These are phyloP conservation scores for Aaosphaeria pasadenensis DNA, from an alignment of 2,329 filamentous ascomycete species.

Conservation along the genomic window DNA sequence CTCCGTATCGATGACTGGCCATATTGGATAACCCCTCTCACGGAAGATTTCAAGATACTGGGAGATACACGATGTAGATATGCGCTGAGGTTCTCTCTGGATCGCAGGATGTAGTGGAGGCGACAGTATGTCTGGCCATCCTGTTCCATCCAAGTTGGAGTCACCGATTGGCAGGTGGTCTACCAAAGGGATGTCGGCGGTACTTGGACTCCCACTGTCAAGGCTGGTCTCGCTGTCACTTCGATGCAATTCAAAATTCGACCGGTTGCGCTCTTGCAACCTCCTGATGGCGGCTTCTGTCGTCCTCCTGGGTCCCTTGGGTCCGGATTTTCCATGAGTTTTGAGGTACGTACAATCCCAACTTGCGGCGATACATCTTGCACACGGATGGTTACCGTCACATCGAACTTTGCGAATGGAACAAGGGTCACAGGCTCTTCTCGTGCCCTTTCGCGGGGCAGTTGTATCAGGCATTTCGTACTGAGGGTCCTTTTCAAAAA, in stretches of 20 bases:
- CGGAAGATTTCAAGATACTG: conserved; percentile 33
- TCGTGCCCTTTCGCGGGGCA: conserved; percentile 33
- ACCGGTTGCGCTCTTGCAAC: conserved; percentile 28
- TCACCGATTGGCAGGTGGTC: conserved; percentile 19
- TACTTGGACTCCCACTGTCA: conserved; percentile 26
- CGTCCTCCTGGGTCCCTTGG: conserved; percentile 32
- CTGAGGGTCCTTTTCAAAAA: conserved; percentile 1
- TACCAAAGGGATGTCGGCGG: conserved; percentile 23
- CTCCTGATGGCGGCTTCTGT: conserved; percentile 33
- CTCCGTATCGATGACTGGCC: conserved; percentile 34
- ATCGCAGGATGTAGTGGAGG: conserved; percentile 8
- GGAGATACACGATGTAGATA: conserved; percentile 30
- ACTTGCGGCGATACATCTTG: conserved; percentile 29
- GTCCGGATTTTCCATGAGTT: conserved; percentile 34
- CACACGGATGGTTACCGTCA: conserved; percentile 33
- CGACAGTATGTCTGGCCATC: conserved; percentile 24
- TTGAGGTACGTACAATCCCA: conserved; percentile 38
- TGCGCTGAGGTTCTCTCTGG: conserved; percentile 18
- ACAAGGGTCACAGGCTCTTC: conserved; percentile 35
- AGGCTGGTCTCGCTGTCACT: conserved; percentile 33
- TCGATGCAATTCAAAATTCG: conserved; percentile 15
- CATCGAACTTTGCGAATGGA: conserved; percentile 34
- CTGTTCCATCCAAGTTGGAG: conserved; percentile 13
- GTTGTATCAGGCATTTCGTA: conserved; percentile 5
- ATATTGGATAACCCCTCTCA: conserved; percentile 29